A percentile compares a stretch with the other conserved stretches of the same genome.
Conservation (phyloP, 352 stramenopile species). For the Phytophthora tentaculata region DNA sequence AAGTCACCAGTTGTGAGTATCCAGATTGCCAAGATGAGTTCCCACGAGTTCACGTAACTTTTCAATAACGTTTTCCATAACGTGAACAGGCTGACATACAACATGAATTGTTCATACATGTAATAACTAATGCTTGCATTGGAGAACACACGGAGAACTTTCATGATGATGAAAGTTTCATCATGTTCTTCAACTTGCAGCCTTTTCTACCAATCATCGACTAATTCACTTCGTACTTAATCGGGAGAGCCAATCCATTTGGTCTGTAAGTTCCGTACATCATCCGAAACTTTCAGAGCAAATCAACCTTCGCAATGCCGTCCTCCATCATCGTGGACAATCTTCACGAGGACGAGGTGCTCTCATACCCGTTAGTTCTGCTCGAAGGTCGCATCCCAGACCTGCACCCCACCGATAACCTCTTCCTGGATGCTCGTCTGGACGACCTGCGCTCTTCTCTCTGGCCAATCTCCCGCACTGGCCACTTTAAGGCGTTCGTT, state of each 20-base stretch:
- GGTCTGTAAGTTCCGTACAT: not conserved
- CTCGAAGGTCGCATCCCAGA: slow-evolving; percentile 47
- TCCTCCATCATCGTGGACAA: slow-evolving; percentile 77
- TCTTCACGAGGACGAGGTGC: slow-evolving; percentile 77
- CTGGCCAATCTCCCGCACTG: slow-evolving; percentile 56
- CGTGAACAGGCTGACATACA: too few species aligned
- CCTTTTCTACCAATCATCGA: slow-evolving; percentile 13
- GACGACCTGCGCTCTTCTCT: slow-evolving; percentile 36
- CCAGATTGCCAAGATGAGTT: too few species aligned
- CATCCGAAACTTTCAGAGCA: not conserved
- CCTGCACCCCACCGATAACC: slow-evolving; percentile 3
- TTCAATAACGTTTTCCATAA: too few species aligned
- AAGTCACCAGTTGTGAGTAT: too few species aligned
- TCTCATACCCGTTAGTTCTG: slow-evolving; percentile 63
- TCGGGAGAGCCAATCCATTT: not conserved
- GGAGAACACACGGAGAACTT: too few species aligned
- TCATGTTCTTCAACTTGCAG: not conserved
- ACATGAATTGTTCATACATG: too few species aligned
- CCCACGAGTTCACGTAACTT: too few species aligned
- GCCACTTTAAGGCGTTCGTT: slow-evolving; percentile 70
- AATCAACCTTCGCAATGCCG: not conserved
- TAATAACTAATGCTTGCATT: too few species aligned
- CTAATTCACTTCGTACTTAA: not conserved
- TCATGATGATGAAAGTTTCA: too few species aligned
- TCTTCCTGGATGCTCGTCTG: slow-evolving; percentile 53